Evolutionary conservation across 805 yeast species (phyloP), one percentile per base, ranked within the genome.

Genomic region (Saturnispora saitoi): DNA sequence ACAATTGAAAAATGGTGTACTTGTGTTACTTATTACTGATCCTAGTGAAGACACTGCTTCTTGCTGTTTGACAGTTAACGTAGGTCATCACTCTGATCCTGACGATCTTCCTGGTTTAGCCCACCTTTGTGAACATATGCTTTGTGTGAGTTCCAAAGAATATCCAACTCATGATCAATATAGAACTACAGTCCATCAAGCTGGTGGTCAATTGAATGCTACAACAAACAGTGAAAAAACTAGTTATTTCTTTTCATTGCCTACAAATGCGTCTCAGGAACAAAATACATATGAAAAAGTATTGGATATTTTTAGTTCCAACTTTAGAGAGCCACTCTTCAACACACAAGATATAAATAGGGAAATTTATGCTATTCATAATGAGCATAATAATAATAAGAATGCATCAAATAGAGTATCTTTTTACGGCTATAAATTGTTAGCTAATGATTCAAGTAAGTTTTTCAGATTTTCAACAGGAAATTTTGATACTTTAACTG

Each of bases 41-140:
- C 82, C 90, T 0, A 66, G 79, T 0, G 76, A 79, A 14, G 80
- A 77, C 40, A 56, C 72, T 12, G 81, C 85, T 3, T 75, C 93
- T 0, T 82, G 86, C 17, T 80, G 95, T 1, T 57, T 91, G 6
- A 77, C 86, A 34, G 87, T 89, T 2, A 81, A 82, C 3, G 70
- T 86, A 0, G 99, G 99, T 8, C 81, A 95, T 2, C 81, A 80
- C 58, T 72, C 80, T 42, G 97, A 91, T 55, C 91, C 95, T 0
- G 69, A 67, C 5, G 73, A 72, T 4, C 56, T 83, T 1, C 80
- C 80, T 0, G 99, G 99, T 0, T 60, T 91, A 32, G 98, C 98
- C 0, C 99, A 91, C 67, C 74, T 87, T 50, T 83, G 95, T 57
- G 96, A 88, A 59, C 96, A 88, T 62, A 70, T 84, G 72, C 48